Conservation (phyloP, 495 filamentous ascomycete genomes). For the Zalerion maritima region DNA sequence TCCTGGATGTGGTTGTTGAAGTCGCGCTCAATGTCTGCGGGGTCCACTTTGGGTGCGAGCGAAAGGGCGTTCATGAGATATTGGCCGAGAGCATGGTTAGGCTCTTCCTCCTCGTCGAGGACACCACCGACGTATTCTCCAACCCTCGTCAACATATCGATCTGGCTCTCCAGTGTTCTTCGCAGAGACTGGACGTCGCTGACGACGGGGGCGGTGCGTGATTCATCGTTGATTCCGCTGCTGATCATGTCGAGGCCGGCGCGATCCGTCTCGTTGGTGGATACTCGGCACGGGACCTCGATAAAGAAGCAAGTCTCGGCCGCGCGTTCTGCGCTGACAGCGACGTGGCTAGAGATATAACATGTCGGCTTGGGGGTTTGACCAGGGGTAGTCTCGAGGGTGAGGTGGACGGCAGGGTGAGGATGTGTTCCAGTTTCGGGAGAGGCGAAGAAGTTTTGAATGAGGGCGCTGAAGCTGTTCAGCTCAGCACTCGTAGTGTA, state of each 20-base stretch:
- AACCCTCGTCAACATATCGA: conserved; percentile 79
- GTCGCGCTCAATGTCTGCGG: conserved; percentile 78
- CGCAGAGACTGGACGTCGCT: conserved; percentile 83
- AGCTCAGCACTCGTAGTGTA: conserved; percentile 92
- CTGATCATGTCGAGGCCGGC: conserved; percentile 77
- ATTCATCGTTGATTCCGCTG: conserved; percentile 63
- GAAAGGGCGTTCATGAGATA: conserved; percentile 84
- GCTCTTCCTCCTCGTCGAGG: conserved; percentile 42
- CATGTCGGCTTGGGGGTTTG: conserved; percentile 71
- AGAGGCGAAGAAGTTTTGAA: conserved; percentile 98
- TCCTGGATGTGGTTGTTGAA: conserved; percentile 99
- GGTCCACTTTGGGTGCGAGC: conserved; percentile 84
- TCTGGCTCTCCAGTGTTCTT: conserved; percentile 65
- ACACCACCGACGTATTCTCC: conserved; percentile 79
- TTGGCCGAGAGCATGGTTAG: conserved; percentile 79
- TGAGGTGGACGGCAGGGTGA: conserved; percentile 90
- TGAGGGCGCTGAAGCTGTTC: conserved; percentile 94
- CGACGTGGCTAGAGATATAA: conserved; percentile 89
- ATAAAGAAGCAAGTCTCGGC: conserved; percentile 93
- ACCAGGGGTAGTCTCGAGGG: conserved; percentile 75
- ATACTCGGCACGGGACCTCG: conserved; percentile 74
- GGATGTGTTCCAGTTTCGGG: conserved; percentile 94
- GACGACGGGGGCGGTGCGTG: conserved; percentile 52
- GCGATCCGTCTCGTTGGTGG: conserved; percentile 83
- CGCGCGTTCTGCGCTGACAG: conserved; percentile 85